Conservation (phyloP, 495 filamentous ascomycete genomes). For the Opeltia flavorubescens region DNA sequence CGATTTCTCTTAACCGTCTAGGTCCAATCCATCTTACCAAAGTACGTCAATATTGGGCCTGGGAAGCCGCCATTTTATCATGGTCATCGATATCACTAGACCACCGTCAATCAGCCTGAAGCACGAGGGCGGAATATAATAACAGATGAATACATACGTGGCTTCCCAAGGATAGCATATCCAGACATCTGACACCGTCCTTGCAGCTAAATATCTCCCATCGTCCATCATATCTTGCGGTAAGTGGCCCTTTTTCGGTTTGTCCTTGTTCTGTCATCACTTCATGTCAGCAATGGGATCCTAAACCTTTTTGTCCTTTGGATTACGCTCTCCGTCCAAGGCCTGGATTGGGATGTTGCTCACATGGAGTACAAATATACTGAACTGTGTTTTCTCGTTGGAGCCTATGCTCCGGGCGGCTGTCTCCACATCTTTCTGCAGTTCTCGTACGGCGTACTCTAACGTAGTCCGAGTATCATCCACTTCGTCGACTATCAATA, state of each 20-base stretch:
- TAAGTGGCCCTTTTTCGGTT: slow-evolving; percentile 78
- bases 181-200: slow-evolving; percentile 85
- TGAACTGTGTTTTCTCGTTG: slow-evolving; percentile 70
- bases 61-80: slow-evolving; percentile 1
- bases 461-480: slow-evolving; percentile 96
- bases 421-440: slow-evolving; percentile 88
- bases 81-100: slow-evolving; percentile 6
- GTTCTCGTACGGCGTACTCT: slow-evolving; percentile 89
- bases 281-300: background rate
- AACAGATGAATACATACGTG: slow-evolving; percentile 34
- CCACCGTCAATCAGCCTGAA: background rate
- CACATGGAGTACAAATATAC: slow-evolving; percentile 90
- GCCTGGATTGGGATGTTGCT: slow-evolving; percentile 21
- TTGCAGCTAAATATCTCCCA: slow-evolving; percentile 68
- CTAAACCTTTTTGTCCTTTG: background rate
- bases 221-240: slow-evolving; percentile 66
- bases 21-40: too few species aligned
- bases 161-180: slow-evolving; percentile 99
- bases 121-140: background rate
- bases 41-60: background rate
- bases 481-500: slow-evolving; percentile 97
- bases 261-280: slow-evolving; percentile 72
- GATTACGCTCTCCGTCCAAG: background rate
- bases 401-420: slow-evolving; percentile 58
- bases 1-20: too few species aligned